Evolutionary conservation across 140 eudicot genomes (phyloP).

Genomic region (Senecio squalidus): DNA sequence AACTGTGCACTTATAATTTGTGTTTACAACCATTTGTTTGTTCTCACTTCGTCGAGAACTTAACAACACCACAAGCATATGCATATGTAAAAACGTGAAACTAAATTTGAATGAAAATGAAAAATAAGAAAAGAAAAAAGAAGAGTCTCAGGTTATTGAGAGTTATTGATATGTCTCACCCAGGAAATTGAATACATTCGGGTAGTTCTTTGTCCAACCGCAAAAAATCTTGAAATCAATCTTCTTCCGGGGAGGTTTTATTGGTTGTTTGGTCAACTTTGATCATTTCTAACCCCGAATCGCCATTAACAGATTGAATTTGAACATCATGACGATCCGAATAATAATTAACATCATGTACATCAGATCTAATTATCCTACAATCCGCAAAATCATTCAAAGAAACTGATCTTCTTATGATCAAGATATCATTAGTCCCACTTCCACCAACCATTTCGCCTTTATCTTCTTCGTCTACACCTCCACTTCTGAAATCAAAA

Average conservation of each 20-base stretch:
- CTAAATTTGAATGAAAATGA: neutral
- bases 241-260: neutral
- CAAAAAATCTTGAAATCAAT: slow-evolving; percentile 15
- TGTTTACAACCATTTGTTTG: no score
- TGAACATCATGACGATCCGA: slow-evolving; percentile 34
- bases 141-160: slow-evolving; percentile 39
- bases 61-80: no score
- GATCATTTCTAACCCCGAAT: slow-evolving; percentile 15
- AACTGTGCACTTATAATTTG: slow-evolving; percentile 15
- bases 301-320: slow-evolving; percentile 19
- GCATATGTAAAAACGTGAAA: no score
- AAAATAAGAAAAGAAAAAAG: neutral
- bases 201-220: slow-evolving; percentile 17
- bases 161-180: slow-evolving; percentile 16
- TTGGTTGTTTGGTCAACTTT: slow-evolving; percentile 21
- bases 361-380: slow-evolving; percentile 31
- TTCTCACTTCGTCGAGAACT: no score
- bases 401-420: slow-evolving; percentile 63
- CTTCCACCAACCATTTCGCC: slow-evolving; percentile 23
- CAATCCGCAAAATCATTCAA: slow-evolving; percentile 43
- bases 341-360: slow-evolving; percentile 21
- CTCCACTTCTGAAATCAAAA: slow-evolving; percentile 26
- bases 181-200: neutral
- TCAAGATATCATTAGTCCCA: slow-evolving; percentile 25
- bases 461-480: slow-evolving; percentile 23